Evolutionary conservation across 192 early-diverging fungal genomes (phyloP).

Genomic region (Backusella liffmaniae): DNA sequence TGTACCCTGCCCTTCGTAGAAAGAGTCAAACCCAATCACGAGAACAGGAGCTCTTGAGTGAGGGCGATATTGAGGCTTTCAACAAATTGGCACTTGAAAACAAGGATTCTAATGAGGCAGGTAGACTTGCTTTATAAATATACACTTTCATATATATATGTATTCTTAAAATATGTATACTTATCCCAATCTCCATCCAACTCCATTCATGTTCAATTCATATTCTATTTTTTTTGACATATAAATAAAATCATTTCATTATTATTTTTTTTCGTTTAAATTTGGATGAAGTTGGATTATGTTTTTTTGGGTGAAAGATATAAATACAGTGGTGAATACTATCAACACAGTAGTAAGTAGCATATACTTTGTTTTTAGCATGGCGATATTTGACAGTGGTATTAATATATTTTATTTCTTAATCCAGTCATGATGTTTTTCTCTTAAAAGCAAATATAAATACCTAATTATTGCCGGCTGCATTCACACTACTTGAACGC

Average conservation of each 20-base stretch:
- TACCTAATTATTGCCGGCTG: no score
- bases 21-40: conserved; percentile 13
- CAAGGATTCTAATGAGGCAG: conserved; percentile 25
- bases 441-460: no score
- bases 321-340: no score
- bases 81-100: conserved; percentile 34
- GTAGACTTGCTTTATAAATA: conserved; percentile 3
- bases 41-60: conserved; percentile 36
- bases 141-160: background rate
- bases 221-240: background rate
- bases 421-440: no score
- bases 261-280: background rate
- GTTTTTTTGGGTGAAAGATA: no score
- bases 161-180: background rate
- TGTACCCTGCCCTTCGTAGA: conserved; percentile 36
- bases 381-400: no score
- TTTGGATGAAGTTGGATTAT: no score
- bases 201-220: background rate
- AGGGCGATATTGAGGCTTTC: conserved; percentile 41
- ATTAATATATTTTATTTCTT: no score
- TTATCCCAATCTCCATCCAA: background rate
- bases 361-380: no score
- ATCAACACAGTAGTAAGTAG: no score
- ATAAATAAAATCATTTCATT: background rate
- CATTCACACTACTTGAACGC: no score